These are phyloP conservation scores for Chaetomiaceae sp. DNA, from an alignment of 2,329 filamentous ascomycete genomes.

Conservation along the genomic window DNA sequence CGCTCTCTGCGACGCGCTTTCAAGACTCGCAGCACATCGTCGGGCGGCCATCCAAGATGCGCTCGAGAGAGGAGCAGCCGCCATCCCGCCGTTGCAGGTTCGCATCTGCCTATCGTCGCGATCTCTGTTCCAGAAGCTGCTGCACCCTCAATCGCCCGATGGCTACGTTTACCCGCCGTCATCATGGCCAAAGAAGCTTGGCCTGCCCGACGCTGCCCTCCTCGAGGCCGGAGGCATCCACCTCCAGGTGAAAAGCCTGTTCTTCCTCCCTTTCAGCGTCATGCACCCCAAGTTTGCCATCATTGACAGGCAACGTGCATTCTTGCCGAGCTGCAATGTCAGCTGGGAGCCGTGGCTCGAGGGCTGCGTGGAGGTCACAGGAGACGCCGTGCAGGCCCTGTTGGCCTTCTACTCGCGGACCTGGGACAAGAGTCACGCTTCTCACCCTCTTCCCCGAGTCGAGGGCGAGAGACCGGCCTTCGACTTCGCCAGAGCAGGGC, in stretches of 20 bases:
- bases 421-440: conserved; percentile 49
- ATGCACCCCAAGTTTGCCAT: conserved; percentile 84
- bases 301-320: conserved; percentile 61
- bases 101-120: conserved; percentile 73
- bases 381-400: conserved; percentile 57
- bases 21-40: conserved; percentile 49
- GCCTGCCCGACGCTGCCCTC: conserved; percentile 53
- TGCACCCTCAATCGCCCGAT: conserved; percentile 60
- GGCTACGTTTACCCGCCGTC: conserved; percentile 59
- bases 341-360: conserved; percentile 89
- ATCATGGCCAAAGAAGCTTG: conserved; percentile 58
- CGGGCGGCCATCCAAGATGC: conserved; percentile 27
- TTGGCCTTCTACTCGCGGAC: conserved; percentile 62
- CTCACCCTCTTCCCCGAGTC: not conserved
- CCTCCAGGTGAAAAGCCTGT: conserved; percentile 69
- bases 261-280: conserved; percentile 76
- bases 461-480: not conserved
- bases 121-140: conserved; percentile 68
- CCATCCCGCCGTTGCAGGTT: conserved; percentile 47
- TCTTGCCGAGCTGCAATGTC: conserved; percentile 76
- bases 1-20: conserved; percentile 54
- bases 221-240: conserved; percentile 58
- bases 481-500: conserved; percentile 7
- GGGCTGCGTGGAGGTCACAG: conserved; percentile 64
- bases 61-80: conserved; percentile 9